Base-by-base conservation (phyloP, 805 yeast genomes). In the Ogataea degrootiae region DNA sequence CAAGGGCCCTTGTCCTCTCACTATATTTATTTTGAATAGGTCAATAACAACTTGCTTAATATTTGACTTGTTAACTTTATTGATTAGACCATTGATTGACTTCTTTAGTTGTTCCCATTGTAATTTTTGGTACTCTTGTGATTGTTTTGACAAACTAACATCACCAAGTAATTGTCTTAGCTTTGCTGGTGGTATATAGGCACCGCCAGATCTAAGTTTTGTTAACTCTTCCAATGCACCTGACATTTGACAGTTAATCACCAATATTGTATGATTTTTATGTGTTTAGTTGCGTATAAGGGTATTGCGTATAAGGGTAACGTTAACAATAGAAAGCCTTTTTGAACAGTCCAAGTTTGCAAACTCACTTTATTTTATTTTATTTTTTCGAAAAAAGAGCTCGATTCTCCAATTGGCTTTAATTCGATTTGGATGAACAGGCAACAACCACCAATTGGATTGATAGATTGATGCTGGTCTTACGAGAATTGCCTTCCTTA, bases 1-100 rank as follows among this genome's bases (percentile, higher is more conserved):
- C 9, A 87, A 62, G 1, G 83, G 53, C 1, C 91, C 91, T 33
- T 73, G 67, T 0, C 84, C 91, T 42, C 87, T 65, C 1, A 74
- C 51, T 12, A 90, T 48, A 58, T 90, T 88, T 47, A 76, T 59
- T 39, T 70, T 63, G 58, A 86, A 79, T 4, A 88, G 60, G 5
- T 74, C 76, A 16, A 70, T 60, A 7, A 76, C 76, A 2, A 76
- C 68, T 2, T 64, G 67, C 45, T 73, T 73, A 26, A 87, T 60
- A 51, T 84, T 83, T 2, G 63, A 52, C 5, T 58, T 61, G 47
- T 71, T 72, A 2, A 76, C 72, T 42, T 69, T 71, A 52, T 76
- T 75, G 17, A 87, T 60, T 8, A 71, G 61, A 1, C 75, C 72
- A 41, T 77, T 74, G 36, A 87, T 72, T 3, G 65, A 54, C 48